Evolutionary conservation across 2,329 filamentous ascomycete genomes (phyloP).

Genomic region (Epichloe gansuensis): DNA sequence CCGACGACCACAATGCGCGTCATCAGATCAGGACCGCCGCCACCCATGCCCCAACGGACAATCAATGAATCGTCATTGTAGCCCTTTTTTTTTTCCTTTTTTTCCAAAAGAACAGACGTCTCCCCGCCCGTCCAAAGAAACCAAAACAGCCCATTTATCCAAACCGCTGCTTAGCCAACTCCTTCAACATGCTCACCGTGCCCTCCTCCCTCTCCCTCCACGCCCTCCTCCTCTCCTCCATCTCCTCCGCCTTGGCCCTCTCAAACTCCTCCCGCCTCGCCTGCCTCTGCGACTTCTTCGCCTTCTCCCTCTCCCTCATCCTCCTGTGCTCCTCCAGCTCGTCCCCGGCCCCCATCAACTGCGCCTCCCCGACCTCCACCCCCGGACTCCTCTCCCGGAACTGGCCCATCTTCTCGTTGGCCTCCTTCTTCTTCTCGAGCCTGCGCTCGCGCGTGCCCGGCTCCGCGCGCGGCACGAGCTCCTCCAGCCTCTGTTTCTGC

Average conservation of each 20-base stretch:
- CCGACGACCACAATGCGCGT: no score
- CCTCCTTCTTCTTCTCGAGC: constrained; percentile 71
- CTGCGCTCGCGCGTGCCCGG: constrained; percentile 69
- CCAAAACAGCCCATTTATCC: constrained; percentile 24
- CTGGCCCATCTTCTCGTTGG: constrained; percentile 57
- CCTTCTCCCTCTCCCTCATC: constrained; percentile 49
- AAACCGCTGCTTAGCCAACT: constrained; percentile 68
- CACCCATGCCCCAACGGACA: no score
- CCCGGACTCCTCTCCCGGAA: constrained; percentile 60
- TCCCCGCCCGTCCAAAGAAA: no score
- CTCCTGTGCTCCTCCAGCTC: constrained; percentile 56
- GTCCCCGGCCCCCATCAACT: constrained; percentile 64
- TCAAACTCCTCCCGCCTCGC: constrained; percentile 68
- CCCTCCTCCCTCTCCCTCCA: constrained; percentile 68
- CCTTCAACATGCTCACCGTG: constrained; percentile 70
- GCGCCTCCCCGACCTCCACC: constrained; percentile 42
- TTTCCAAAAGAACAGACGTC: no score
- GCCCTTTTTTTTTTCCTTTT: no score
- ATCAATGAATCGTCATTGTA: no score
- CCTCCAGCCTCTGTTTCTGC: constrained; percentile 65
- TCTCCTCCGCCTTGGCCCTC: constrained; percentile 61
- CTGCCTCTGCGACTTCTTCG: constrained; percentile 75
- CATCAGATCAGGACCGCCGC: no score
- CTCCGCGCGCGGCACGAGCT: constrained; percentile 71
- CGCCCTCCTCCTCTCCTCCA: constrained; percentile 60